Evolutionary conservation across 2,329 filamentous ascomycete species (phyloP), one percentile per base, ranked within the genome.

Genomic region (Ceratocystis cacaofunesta): DNA sequence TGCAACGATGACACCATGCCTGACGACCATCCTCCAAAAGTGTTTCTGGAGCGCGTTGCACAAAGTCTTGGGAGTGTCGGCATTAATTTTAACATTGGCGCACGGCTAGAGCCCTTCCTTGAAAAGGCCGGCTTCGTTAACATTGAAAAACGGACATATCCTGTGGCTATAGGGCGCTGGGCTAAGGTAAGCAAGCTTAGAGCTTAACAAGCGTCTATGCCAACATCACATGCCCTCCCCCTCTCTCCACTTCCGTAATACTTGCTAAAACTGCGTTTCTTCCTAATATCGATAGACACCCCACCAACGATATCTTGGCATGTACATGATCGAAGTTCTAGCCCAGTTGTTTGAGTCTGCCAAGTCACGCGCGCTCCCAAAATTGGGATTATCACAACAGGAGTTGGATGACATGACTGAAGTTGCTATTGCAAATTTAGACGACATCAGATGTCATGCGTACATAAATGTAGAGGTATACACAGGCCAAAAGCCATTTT

Each of bases 141-240:
- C 67, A 73, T 81, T 5, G 73, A 74, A 30, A 55, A 67, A 17
- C 58, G 46, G 5, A 6, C 72, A 76, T 63, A 72, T 67, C 77
- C 76, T 66, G 74, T 80, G 2, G 78, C 79, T n/a, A 73, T 80
- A 55, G 78, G 77, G 0, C 70, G 73, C 1, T 80, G 78, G 79
- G 69, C 77, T 15, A 71, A 71, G 43, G 77, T 79, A 66, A 73
- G 73, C 32, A 36, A 36, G 32, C 32, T 36, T 36, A 2, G 32
- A 36, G 32, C 32, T 36, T 36, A 36, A 36, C 32, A 36, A 10
- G 3, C 2, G n/a, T 8, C 15, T 7, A 2, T 4, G 28, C 3
- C 10, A 17, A 12, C 3, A 32, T 57, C 10, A 57, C 25, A 17
- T 62, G 19, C 7, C 19, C 22, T 22, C 7, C 32, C 25, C 2